Percentiles rank a stretch among this genome's conserved stretches.
These are phyloP conservation scores for Neohortaea acidophila DNA, from an alignment of 495 filamentous ascomycete species.

Conservation along the genomic window DNA sequence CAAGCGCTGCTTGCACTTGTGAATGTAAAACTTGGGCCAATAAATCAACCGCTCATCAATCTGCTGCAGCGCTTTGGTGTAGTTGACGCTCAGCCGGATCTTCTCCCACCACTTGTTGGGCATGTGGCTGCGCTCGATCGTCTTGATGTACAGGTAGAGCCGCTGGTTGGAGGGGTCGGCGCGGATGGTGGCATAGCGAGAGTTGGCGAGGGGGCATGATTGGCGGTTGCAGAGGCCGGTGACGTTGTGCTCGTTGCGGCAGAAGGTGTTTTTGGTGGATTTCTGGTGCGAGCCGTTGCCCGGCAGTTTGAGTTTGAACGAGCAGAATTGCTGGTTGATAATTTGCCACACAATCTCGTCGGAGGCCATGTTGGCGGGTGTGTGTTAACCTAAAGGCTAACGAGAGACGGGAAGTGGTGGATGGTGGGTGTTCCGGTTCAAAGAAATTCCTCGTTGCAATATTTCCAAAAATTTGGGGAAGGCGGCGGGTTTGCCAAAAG, in stretches of 20 bases:
- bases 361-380: conserved; percentile 43
- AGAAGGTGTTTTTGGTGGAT: conserved; percentile 91
- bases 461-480: too few species aligned
- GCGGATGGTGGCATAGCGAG: conserved; percentile 86
- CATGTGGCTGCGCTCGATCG: conserved; percentile 77
- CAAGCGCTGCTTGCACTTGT: conserved; percentile 96
- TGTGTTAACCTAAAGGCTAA: neutral
- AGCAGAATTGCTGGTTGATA: conserved; percentile 91
- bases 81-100: conserved; percentile 79
- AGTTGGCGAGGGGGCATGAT: conserved; percentile 90
- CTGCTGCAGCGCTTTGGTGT: conserved; percentile 71
- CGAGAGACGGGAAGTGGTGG: conserved; percentile 1
- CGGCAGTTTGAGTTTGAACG: conserved; percentile 72
- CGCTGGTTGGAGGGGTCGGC: conserved; percentile 62
- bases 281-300: conserved; percentile 28
- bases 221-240: conserved; percentile 90
- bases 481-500: too few species aligned
- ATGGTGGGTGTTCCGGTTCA: too few species aligned
- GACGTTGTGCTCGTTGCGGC: conserved; percentile 90
- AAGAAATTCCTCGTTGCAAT: too few species aligned
- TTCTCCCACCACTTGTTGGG: conserved; percentile 91
- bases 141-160: conserved; percentile 97
- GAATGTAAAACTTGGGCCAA: conserved; percentile 89
- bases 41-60: conserved; percentile 81
- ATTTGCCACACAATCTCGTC: conserved; percentile 98